Base-by-base conservation (phyloP, 2,329 filamentous ascomycete genomes). In the Talaromyces piceae region DNA sequence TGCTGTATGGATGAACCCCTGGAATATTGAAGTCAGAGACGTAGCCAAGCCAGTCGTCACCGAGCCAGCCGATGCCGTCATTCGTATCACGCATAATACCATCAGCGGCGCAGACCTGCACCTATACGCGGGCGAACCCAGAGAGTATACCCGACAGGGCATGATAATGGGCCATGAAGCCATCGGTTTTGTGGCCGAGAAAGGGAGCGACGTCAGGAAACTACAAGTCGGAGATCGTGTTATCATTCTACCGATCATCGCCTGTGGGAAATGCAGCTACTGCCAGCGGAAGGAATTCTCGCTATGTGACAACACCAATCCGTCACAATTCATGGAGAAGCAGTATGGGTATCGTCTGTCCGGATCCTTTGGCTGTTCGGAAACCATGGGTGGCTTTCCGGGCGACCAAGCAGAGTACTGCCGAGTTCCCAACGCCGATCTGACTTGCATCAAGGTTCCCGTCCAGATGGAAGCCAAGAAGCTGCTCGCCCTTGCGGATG, bases 371-470 rank as follows among this genome's bases (percentile, higher is more conserved):
- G 65, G 65, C 22, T 68, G 59, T 51, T 63, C 64, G 1, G 57
- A 61, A 9, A 44, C 65, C n/a, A 62, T 59, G 25, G 65, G 65
- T 2, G 65, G 67, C 13, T 68, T 66, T 55, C 56, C 67, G 12
- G 66, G 67, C 16, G 58, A 65, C 30, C 66, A 69, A 54, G 67
- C 67, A 2, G 67, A 69, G 54, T 69, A 58, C 52, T 65, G 62
- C 44, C 65, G 63, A 5, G 65, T 63, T 8, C 67, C 67, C 5
- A 65, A 66, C 51, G 66, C 64, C 2, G 64, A 68, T 50, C 37
- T 67, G 11, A 58, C 56, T 16, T 64, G 62, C 45, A 56, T 67
- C 28, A 59, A 61, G 51, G 60, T 56, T 8, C 64, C 65, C 3
- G 48, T 54, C 2, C 52, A 62, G 23, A 41, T 65, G 3, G 54